Evolutionary conservation across 1,284 basidiomycete genomes (phyloP).

Genomic region (Moniliella sp.): DNA sequence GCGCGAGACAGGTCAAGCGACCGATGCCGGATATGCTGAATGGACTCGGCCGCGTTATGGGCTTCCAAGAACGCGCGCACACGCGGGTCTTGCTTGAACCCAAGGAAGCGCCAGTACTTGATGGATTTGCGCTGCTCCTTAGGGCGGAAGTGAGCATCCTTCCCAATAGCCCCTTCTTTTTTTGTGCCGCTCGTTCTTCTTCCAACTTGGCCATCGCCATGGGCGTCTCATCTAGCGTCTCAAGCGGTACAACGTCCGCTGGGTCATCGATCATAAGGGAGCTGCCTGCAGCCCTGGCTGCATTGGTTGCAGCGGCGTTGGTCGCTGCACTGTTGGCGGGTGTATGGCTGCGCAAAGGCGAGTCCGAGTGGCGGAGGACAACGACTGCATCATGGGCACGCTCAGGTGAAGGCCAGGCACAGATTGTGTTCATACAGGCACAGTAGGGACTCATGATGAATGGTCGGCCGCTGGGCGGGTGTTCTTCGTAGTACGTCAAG

Average conservation of each 20-base stretch:
- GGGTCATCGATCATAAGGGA: too few species aligned
- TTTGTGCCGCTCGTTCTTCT: constrained; percentile 1
- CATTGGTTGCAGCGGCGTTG: too few species aligned
- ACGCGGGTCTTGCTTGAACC: constrained; percentile 22
- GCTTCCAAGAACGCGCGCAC: constrained; percentile 17
- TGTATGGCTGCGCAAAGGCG: constrained; percentile 1
- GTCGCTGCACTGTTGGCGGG: constrained; percentile 4
- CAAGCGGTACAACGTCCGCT: constrained; percentile 33
- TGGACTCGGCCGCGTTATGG: constrained; percentile 15
- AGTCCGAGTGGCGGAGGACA: constrained; percentile 17
- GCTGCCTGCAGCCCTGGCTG: too few species aligned
- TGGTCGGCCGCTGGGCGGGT: constrained; percentile 33
- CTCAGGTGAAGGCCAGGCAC: constrained; percentile 33
- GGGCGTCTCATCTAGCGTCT: constrained; percentile 11
- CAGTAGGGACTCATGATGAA: constrained; percentile 37
- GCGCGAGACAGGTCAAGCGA: too few species aligned
- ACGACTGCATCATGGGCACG: constrained; percentile 32
- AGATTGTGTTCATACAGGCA: constrained; percentile 36
- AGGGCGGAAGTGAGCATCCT: constrained; percentile 6
- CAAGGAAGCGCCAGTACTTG: constrained; percentile 36
- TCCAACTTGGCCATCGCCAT: constrained; percentile 2
- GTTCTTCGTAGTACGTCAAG: constrained; percentile 23
- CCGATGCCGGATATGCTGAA: too few species aligned
- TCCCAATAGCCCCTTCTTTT: constrained; percentile 17
- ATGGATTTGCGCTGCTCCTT: constrained; percentile 26